These are phyloP conservation scores for Mycoemilia scoparia DNA, from an alignment of 192 early-diverging fungal species.

Conservation along the genomic window DNA sequence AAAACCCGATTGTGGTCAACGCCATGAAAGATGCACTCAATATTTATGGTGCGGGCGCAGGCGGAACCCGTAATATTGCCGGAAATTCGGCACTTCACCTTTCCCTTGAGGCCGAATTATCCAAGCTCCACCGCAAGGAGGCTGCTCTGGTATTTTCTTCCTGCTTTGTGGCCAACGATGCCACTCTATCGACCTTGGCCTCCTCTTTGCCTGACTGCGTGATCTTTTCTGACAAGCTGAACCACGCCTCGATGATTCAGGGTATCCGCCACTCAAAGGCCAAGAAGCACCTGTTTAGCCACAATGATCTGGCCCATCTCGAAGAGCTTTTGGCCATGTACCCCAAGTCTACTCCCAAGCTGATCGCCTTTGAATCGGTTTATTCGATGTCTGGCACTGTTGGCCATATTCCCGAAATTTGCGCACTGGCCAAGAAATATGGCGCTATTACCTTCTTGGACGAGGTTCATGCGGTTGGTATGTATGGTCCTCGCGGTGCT, in stretches of 20 bases:
- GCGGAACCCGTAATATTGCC: constrained; percentile 97
- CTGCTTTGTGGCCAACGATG: constrained; percentile 96
- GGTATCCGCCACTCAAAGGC: constrained; percentile 84
- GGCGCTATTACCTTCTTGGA: constrained; percentile 93
- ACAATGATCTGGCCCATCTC: constrained; percentile 81
- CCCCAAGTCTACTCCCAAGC: constrained; percentile 72
- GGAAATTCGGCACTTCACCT: constrained; percentile 94
- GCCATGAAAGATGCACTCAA: constrained; percentile 87
- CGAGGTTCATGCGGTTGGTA: constrained; percentile 98
- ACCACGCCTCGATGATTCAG: constrained; percentile 99
- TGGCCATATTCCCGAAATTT: constrained; percentile 80
- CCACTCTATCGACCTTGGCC: constrained; percentile 78
- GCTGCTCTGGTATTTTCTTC: constrained; percentile 88
- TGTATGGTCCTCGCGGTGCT: constrained; percentile 85
- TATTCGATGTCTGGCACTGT: constrained; percentile 96
- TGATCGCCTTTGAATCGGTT: constrained; percentile 91
- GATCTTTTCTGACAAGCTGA: constrained; percentile 85
- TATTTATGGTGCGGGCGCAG: constrained; percentile 94
- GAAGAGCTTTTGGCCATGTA: constrained; percentile 65
- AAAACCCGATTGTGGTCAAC: constrained; percentile 65
- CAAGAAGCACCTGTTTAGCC: constrained; percentile 74
- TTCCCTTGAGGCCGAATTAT: constrained; percentile 76
- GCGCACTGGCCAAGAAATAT: constrained; percentile 78
- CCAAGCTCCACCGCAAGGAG: constrained; percentile 77
- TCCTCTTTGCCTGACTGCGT: constrained; percentile 76